Percentiles rank a stretch among this genome's conserved stretches.
phyloP scores from a whole-genome alignment of 495 filamentous ascomycete genomes.

The Penicillium arizonense region DNA sequence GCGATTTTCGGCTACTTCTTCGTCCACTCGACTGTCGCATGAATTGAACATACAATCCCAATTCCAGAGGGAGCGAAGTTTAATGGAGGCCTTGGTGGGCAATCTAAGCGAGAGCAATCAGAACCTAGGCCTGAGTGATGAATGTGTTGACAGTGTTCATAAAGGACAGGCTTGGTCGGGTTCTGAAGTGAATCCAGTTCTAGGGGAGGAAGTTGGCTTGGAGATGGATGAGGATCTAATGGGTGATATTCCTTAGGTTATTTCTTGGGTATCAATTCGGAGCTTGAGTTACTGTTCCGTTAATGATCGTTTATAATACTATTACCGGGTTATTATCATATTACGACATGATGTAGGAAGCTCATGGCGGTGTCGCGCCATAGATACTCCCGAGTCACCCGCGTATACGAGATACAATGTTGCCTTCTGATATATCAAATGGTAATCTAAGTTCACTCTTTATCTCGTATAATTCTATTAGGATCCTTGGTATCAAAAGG shows the following conservation, averaged over 20 bases:
- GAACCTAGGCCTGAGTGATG: conserved; percentile 56
- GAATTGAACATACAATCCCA: conserved; percentile 43
- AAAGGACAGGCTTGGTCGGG: conserved; percentile 23
- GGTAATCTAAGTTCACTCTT: too few relatives aligned
- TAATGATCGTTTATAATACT: too few relatives aligned
- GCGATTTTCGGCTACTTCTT: conserved; percentile 27
- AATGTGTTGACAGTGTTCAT: conserved; percentile 44
- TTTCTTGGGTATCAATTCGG: too few relatives aligned
- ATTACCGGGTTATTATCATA: too few relatives aligned
- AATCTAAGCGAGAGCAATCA: conserved; percentile 52
- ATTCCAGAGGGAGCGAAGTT: conserved; percentile 33
- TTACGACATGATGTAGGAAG: too few relatives aligned
- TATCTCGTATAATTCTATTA: too few relatives aligned
- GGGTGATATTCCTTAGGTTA: conserved; percentile 36
- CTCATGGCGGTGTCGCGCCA: too few relatives aligned
- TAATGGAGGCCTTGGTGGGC: conserved; percentile 36
- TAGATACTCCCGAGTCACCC: too few relatives aligned
- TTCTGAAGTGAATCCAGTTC: conserved; percentile 3
- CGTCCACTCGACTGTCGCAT: conserved; percentile 21
- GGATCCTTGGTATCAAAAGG: too few relatives aligned
- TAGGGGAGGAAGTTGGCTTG: conserved; percentile 28
- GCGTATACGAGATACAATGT: too few relatives aligned
- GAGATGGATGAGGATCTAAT: conserved; percentile 70
- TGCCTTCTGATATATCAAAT: too few relatives aligned
- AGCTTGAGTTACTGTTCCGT: too few relatives aligned